These are phyloP conservation scores for Russula ochroleuca DNA, from an alignment of 768 basidiomycete species.

Conservation along the genomic window DNA sequence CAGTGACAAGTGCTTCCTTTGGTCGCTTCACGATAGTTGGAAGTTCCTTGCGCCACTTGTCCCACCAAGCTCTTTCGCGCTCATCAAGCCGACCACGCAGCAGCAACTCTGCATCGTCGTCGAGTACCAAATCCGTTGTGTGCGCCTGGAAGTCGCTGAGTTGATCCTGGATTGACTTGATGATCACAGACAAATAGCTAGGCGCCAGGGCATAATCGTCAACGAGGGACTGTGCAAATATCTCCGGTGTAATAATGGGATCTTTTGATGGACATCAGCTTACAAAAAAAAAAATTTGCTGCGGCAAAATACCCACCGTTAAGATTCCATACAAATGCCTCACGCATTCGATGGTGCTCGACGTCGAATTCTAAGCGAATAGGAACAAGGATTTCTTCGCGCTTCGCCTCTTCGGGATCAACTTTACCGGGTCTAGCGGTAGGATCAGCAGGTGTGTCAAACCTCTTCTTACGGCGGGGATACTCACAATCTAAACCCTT, in stretches of 20 bases:
- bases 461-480: conserved; percentile 8
- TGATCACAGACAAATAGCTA: conserved; percentile 61
- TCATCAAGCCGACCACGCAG: conserved; percentile 47
- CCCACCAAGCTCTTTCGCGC: conserved; percentile 60
- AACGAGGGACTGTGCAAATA: conserved; percentile 84
- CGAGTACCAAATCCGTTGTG: conserved; percentile 42
- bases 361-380: conserved; percentile 96
- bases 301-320: conserved; percentile 57
- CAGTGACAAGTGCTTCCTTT: conserved; percentile 18
- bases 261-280: conserved; percentile 45
- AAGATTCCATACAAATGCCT: conserved; percentile 96
- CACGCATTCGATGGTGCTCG: conserved; percentile 88
- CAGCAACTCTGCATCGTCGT: conserved; percentile 40
- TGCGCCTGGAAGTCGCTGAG: conserved; percentile 75
- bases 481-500: conserved; percentile 77
- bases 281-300: not conserved
- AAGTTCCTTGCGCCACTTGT: conserved; percentile 59
- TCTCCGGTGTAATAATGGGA: conserved; percentile 81
- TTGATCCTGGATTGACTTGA: conserved; percentile 84
- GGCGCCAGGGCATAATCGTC: conserved; percentile 82
- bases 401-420: conserved; percentile 50
- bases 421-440: conserved; percentile 56
- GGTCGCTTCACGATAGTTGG: conserved; percentile 36
- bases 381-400: conserved; percentile 82
- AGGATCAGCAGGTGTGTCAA: not conserved